Conservation (phyloP, 495 filamentous ascomycete genomes). For the Aspergillus leporis region DNA sequence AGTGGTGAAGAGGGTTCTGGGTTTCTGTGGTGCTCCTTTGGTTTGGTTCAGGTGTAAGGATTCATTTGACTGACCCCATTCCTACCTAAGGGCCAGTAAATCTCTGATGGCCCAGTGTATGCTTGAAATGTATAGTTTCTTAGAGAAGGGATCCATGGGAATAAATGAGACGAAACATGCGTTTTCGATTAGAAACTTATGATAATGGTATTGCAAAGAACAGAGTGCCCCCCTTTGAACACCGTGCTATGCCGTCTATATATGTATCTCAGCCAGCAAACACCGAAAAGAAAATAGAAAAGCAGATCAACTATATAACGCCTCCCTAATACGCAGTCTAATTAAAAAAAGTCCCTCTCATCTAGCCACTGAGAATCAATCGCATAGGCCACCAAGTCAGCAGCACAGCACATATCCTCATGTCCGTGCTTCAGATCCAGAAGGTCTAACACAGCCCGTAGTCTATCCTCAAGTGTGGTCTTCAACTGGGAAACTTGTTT, state of each 20-base stretch:
- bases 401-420: slow-evolving; percentile 51
- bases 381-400: slow-evolving; percentile 49
- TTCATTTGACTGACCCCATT: background rate
- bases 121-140: background rate
- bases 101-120: background rate
- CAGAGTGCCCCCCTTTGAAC: background rate
- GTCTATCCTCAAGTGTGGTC: slow-evolving; percentile 33
- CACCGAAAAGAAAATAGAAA: background rate
- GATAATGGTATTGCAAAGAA: background rate
- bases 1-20: background rate
- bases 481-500: slow-evolving; percentile 26
- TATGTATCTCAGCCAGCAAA: background rate
- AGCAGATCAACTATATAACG: background rate
- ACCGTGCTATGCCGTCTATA: background rate
- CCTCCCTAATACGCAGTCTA: background rate
- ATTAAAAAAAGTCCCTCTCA: slow-evolving; percentile 43
- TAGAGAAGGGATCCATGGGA: background rate
- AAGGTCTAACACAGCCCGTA: slow-evolving; percentile 35
- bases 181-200: background rate
- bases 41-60: background rate
- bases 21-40: background rate
- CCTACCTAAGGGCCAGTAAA: background rate
- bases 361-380: slow-evolving; percentile 48
- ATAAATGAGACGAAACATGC: no score
- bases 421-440: slow-evolving; percentile 42